Evolutionary conservation across 1,284 basidiomycete species (phyloP).

Genomic region (Papiliotrema laurentii): DNA sequence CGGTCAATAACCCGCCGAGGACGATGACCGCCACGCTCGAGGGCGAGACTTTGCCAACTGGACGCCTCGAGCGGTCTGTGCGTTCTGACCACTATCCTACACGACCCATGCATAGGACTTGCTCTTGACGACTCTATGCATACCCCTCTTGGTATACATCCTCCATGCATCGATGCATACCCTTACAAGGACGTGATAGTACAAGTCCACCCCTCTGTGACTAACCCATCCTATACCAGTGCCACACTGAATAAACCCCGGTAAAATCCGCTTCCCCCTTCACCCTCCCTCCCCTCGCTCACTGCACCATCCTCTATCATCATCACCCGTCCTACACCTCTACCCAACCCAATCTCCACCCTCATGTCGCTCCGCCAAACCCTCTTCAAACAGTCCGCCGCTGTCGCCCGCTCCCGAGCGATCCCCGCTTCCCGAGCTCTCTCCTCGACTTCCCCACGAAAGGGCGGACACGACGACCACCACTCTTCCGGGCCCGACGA

Average conservation of each 20-base stretch:
- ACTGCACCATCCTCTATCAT: background rate
- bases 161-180: too few species aligned
- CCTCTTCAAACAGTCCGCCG: background rate
- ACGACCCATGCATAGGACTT: too few species aligned
- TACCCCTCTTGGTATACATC: too few species aligned
- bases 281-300: background rate
- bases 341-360: background rate
- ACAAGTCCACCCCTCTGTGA: too few species aligned
- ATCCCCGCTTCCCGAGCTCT: background rate
- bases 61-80: too few species aligned
- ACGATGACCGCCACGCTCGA: too few species aligned
- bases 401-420: background rate
- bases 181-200: too few species aligned
- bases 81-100: too few species aligned
- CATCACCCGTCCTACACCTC: conserved; percentile 1
- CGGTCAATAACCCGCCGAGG: too few species aligned
- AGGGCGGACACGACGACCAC: background rate
- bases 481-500: background rate
- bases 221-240: too few species aligned
- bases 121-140: too few species aligned
- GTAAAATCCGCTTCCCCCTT: background rate
- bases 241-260: conserved; percentile 1
- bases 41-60: too few species aligned
- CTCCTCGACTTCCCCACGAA: background rate
- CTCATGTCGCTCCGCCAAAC: conserved; percentile 1